phyloP scores from a whole-genome alignment of 208 protist species.

The Wallacemonas collosoma region DNA sequence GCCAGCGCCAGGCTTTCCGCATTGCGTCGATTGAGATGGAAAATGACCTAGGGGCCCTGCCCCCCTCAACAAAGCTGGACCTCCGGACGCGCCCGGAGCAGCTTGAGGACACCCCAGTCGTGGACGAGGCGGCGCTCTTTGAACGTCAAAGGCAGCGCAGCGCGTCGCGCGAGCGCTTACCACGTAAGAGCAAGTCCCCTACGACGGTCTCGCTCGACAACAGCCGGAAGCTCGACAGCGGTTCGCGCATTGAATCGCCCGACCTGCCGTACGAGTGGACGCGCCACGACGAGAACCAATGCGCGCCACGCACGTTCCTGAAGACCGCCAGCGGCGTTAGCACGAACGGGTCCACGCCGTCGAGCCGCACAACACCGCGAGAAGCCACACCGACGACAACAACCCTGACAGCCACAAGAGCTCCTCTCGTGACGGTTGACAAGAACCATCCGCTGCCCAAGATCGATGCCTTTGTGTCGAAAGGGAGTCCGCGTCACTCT shows the following conservation, averaged over 20 bases:
- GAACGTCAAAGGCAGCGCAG: conserved; percentile 13
- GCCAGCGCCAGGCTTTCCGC: conserved; percentile 12
- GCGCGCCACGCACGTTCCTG: conserved; percentile 12
- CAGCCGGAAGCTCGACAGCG: background rate
- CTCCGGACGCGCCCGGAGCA: background rate
- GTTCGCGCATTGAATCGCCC: conserved; percentile 11
- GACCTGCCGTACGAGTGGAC: conserved; percentile 13
- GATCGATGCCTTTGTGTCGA: background rate
- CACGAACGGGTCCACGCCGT: background rate
- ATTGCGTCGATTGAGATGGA: conserved; percentile 5
- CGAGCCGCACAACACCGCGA: background rate
- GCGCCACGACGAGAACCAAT: conserved; percentile 21
- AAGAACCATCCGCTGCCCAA: conserved; percentile 13
- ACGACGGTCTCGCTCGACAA: background rate
- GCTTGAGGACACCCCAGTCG: conserved; percentile 4
- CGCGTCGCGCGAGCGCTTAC: conserved; percentile 14
- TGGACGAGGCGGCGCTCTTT: conserved; percentile 11
- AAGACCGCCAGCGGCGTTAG: conserved; percentile 10
- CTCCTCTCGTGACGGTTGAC: background rate
- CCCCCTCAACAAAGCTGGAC: background rate
- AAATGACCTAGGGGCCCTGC: background rate
- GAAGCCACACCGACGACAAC: background rate
- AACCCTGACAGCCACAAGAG: background rate
- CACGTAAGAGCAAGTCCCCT: conserved; percentile 13
- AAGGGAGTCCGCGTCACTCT: background rate